Base-by-base conservation (phyloP, 1,284 basidiomycete genomes). In the Leccinum fallax region DNA sequence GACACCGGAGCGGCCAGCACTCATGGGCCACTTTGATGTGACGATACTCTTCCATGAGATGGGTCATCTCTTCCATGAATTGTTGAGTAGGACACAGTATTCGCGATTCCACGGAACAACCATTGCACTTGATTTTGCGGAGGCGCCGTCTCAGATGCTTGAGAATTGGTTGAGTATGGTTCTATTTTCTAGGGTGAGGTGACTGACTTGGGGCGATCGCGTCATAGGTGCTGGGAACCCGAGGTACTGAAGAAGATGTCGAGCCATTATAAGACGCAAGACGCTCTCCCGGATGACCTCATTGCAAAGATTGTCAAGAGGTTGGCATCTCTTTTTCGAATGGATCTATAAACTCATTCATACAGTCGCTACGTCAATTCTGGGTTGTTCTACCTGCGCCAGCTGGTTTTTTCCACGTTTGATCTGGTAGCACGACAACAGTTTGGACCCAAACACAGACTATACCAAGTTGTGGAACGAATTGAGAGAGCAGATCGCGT, bases 81-180 rank as follows among this genome's bases (percentile, higher is more conserved):
- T 95, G 56, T 77, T 93, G 58, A 90, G 88, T 69, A 79, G 78
- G 63, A 94, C 92, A 21, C 84, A 83, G 66, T 94, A 86, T 72
- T 76, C 85, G 24, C 80, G 88, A 28, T 95, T 95, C 85, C 91
- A 94, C 67, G 92, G 92, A 8, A 93, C 90, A 30, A 82, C 81
- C 49, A 90, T 93, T 36, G 89, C 89, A 2, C 75, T 89, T 10
- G 93, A 95, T 76, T 95, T 95, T 66, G 93, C 92, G 7, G 93
- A 94, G 76, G 91, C 92, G 1, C 93, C 93, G 0, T 89, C 87
- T 24, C 92, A 95, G 77, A 94, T 95, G 93, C 79, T 95, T 63
- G 94, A 95, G 77, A 93, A 95, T 72, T 95, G 93, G 93, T 87
- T 53, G 7, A 78, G 63, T 5, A 53, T 15, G 19, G 30, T 28